Conservation (phyloP, 495 filamentous ascomycete species). For the Aspergillus campestris region DNA sequence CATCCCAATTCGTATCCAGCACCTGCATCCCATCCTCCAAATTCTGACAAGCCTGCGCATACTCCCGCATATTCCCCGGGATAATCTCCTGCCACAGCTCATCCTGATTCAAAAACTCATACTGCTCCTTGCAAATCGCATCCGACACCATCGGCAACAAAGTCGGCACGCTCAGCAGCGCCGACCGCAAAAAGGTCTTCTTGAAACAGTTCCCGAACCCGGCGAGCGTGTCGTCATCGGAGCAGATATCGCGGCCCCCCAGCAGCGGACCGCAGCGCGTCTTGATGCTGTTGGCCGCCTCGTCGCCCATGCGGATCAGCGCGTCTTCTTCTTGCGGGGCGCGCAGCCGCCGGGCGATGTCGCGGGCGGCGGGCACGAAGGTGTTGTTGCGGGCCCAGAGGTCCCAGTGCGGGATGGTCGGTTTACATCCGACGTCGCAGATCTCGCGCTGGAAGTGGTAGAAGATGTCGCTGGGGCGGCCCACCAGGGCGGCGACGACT, state of each 20-base stretch:
- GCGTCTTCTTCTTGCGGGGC: constrained; percentile 26
- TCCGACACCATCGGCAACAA: constrained; percentile 35
- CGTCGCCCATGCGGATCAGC: constrained; percentile 32
- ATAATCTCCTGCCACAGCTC: constrained; percentile 34
- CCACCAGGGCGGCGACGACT: constrained; percentile 30
- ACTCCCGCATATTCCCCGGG: constrained; percentile 37
- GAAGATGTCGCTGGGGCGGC: constrained; percentile 27
- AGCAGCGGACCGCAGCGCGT: constrained; percentile 26
- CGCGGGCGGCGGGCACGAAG: constrained; percentile 34
- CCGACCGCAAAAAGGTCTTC: constrained; percentile 29
- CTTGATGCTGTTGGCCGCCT: constrained; percentile 34
- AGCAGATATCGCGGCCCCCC: constrained; percentile 30
- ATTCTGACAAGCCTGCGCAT: constrained; percentile 30
- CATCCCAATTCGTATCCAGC: not conserved
- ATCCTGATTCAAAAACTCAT: constrained; percentile 26
- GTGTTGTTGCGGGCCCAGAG: constrained; percentile 39
- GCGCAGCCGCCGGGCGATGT: constrained; percentile 26
- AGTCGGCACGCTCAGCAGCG: constrained; percentile 23
- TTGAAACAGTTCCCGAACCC: constrained; percentile 39
- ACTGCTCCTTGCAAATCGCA: constrained; percentile 28
- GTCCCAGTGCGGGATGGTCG: constrained; percentile 37
- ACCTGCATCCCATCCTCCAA: constrained; percentile 12
- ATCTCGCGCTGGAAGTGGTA: constrained; percentile 34
- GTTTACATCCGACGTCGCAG: constrained; percentile 33
- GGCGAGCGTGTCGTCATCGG: constrained; percentile 25